phyloP scores from a whole-genome alignment of 495 filamentous ascomycete species.

The Trichoderma virens region DNA sequence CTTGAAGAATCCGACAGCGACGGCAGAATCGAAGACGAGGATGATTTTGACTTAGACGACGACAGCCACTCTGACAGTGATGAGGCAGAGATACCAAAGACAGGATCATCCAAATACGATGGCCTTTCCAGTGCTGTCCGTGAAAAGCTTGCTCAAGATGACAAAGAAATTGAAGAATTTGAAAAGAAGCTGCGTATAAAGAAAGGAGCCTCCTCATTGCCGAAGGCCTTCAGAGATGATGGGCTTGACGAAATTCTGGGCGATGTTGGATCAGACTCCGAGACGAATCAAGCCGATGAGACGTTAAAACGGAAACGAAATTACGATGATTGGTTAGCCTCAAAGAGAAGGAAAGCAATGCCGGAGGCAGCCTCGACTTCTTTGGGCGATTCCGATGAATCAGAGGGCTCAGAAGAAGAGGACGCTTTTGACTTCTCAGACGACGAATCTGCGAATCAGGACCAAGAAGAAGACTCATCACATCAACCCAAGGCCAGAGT shows the following conservation, averaged over 20 bases:
- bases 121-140: constrained; percentile 50
- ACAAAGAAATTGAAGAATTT: constrained; percentile 78
- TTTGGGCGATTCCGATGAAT: constrained; percentile 21
- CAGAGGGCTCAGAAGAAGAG: constrained; percentile 25
- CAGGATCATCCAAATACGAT: constrained; percentile 18
- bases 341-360: constrained; percentile 39
- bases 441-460: constrained; percentile 18
- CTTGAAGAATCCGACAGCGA: constrained; percentile 15
- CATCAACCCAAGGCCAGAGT: constrained; percentile 22
- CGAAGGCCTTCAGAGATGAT: constrained; percentile 75
- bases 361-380: constrained; percentile 23
- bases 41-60: constrained; percentile 27
- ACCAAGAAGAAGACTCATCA: constrained; percentile 19
- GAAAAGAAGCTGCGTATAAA: constrained; percentile 87
- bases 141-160: constrained; percentile 63
- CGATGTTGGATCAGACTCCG: constrained; percentile 50
- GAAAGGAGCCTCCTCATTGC: constrained; percentile 65
- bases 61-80: constrained; percentile 13
- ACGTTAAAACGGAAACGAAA: constrained; percentile 62
- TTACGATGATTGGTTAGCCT: constrained; percentile 43
- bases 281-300: constrained; percentile 42
- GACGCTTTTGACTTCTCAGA: constrained; percentile 34
- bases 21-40: constrained; percentile 18
- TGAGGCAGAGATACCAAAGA: constrained; percentile 19
- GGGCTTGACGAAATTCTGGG: constrained; percentile 73